These are phyloP conservation scores for Hyphopichia fennica DNA, from an alignment of 1,139 yeast species.

Conservation along the genomic window DNA sequence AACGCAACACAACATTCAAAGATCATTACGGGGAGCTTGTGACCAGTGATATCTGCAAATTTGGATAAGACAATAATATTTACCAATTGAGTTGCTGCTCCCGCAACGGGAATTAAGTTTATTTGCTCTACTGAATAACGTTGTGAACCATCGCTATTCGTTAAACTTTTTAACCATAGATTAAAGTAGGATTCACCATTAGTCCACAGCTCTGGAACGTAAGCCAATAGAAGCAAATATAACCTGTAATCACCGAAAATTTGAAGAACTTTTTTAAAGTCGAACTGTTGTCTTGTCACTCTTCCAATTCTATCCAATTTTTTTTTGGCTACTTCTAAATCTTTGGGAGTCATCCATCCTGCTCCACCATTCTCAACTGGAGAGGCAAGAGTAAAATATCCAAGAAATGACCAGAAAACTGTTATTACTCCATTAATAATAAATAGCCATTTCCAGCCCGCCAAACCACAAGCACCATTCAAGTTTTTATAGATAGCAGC, in stretches of 20 bases:
- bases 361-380: slow-evolving; percentile 19
- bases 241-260: slow-evolving; percentile 44
- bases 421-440: slow-evolving; percentile 37
- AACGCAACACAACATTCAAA: slow-evolving; percentile 37
- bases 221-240: slow-evolving; percentile 5
- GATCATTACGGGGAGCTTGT: slow-evolving; percentile 47
- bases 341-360: slow-evolving; percentile 19
- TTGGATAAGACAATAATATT: slow-evolving; percentile 18
- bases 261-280: slow-evolving; percentile 13
- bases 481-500: slow-evolving; percentile 34
- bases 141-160: slow-evolving; percentile 6
- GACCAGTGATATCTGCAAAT: slow-evolving; percentile 35
- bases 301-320: slow-evolving; percentile 16
- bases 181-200: slow-evolving; percentile 40
- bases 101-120: slow-evolving; percentile 1
- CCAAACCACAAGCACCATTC: slow-evolving; percentile 29
- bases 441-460: slow-evolving; percentile 44
- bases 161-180: slow-evolving; percentile 46
- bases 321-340: slow-evolving; percentile 15
- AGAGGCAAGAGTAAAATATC: slow-evolving; percentile 24
- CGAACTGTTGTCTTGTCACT: slow-evolving; percentile 10
- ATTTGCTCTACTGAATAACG: slow-evolving; percentile 23
- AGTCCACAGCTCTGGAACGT: slow-evolving; percentile 15
- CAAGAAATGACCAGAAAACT: slow-evolving; percentile 17
- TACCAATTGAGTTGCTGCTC: neutral